Evolutionary conservation across 805 yeast genomes (phyloP), one percentile per base, ranked within the genome.

Genomic region (Ogataea kodamae): DNA sequence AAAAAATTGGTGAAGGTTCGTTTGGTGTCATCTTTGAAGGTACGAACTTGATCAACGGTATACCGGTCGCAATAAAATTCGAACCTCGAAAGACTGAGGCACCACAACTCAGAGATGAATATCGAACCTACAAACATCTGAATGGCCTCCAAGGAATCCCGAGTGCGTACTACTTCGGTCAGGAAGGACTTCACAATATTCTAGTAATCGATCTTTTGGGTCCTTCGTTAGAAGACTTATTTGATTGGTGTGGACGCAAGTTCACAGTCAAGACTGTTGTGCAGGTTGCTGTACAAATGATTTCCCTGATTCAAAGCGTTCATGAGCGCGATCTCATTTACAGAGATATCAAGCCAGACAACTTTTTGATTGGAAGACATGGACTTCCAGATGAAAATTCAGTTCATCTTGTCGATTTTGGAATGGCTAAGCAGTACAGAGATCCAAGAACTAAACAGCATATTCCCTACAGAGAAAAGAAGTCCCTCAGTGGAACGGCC

Each of bases 21-120:
- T 92, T 92, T 61, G 98, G 98, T 37, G 95, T 92, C 33, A 82
- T 92, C 40, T 92, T 92, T 58, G 97, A 92, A 65, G 98, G 98
- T 43, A 76, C 86, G 25, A 90, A 92, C 59, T 72, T 92, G 55
- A 77, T 92, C 50, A 90, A 88, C 65, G 89, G 89, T 46, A 81
- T 81, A 42, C 94, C 85, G 31, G 97, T 92, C 28, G 98, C 97
- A 24, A 90, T 92, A 60, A 92, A 92, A 63, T 92, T 92, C 51
- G 96, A 92, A 64, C 97, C 97, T 13, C 73, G 97, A 52, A 92
- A 89, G 58, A 80, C 94, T 22, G 98, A 92, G 52, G 96, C 97
- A 6, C 98, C 98, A 6, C 98, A 92, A 61, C 70, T 92, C 38
- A 76, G 96, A 52, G 98, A 92, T 60, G 98, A 92, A 63, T 92